Evolutionary conservation across 1,284 basidiomycete species (phyloP).

Genomic region (Psilocybe mexicana): DNA sequence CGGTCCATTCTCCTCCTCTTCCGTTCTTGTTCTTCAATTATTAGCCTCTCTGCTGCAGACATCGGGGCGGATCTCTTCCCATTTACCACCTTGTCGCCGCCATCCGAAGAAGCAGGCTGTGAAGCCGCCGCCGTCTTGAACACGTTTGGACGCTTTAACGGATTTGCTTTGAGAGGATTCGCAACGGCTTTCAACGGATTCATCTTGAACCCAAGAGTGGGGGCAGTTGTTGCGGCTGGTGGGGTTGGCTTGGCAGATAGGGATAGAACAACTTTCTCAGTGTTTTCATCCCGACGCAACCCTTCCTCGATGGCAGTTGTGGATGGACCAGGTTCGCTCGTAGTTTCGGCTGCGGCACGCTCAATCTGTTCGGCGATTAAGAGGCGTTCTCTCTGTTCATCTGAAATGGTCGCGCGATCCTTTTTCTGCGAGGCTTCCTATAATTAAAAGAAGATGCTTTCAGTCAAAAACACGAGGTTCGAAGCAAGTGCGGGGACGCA

Average conservation of each 20-base stretch:
- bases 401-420: constrained; percentile 88
- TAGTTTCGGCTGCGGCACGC: constrained; percentile 58
- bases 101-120: constrained; percentile 28
- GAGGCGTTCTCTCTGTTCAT: constrained; percentile 91
- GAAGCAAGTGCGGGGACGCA: constrained; percentile 36
- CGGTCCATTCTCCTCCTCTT: constrained; percentile 73
- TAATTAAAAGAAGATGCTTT: constrained; percentile 12
- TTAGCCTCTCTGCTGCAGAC: constrained; percentile 83
- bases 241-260: constrained; percentile 56
- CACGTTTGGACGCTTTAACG: constrained; percentile 72
- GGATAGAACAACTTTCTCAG: constrained; percentile 74
- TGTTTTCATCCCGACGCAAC: constrained; percentile 72
- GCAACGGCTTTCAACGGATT: constrained; percentile 47
- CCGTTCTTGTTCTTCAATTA: constrained; percentile 84
- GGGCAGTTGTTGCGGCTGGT: constrained; percentile 31
- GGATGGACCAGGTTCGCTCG: constrained; percentile 33
- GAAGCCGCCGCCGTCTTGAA: constrained; percentile 54
- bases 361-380: constrained; percentile 95
- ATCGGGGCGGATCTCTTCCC: constrained; percentile 61
- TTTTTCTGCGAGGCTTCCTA: constrained; percentile 91
- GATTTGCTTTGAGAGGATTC: constrained; percentile 54
- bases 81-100: constrained; percentile 32
- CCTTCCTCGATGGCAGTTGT: constrained; percentile 55
- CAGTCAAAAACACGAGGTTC: constrained; percentile 6
- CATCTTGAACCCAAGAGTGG: constrained; percentile 62